Percentiles rank a stretch among this genome's conserved stretches.
phyloP scores from a whole-genome alignment of 228 moss, liverwort and hornwort genomes.

The Sphagnum magellanicum region DNA sequence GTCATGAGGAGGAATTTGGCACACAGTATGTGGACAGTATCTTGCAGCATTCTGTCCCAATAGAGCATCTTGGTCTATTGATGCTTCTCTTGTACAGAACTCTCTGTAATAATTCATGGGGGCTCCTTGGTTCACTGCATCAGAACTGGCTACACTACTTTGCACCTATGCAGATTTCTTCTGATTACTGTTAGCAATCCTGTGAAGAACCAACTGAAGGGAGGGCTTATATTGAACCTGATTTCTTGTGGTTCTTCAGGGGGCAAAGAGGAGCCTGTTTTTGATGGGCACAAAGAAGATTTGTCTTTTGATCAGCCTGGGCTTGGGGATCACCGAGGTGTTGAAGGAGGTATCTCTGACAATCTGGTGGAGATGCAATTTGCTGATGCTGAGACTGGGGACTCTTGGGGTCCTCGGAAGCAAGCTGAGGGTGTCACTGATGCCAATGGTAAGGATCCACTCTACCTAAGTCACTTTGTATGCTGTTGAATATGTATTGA shows the following conservation, averaged over 20 bases:
- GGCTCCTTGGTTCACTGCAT: not conserved
- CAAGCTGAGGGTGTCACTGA: slow-evolving; percentile 51
- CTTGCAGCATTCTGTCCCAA: too few species aligned
- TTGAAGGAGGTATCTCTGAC: slow-evolving; percentile 76
- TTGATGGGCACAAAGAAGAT: slow-evolving; percentile 85
- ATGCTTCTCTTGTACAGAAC: not conserved
- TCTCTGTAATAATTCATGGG: not conserved
- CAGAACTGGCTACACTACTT: too few species aligned
- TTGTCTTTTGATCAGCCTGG: slow-evolving; percentile 92
- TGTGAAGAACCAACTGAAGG: not conserved
- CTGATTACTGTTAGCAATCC: not conserved
- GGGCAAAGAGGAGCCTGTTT: slow-evolving; percentile 69
- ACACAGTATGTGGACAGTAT: too few species aligned
- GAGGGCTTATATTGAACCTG: not conserved
- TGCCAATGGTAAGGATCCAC: slow-evolving; percentile 48
- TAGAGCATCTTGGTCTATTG: not conserved
- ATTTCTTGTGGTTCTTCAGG: slow-evolving; percentile 20
- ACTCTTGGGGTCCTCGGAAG: slow-evolving; percentile 70
- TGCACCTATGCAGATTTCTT: not conserved
- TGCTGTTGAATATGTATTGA: not conserved
- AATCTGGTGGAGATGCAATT: slow-evolving; percentile 88
- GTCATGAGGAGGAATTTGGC: too few species aligned
- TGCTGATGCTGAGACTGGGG: slow-evolving; percentile 82
- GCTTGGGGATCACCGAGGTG: slow-evolving; percentile 75
- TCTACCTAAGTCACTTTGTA: not conserved